Conservation (phyloP, 2,329 filamentous ascomycete genomes). For the Blastomyces gilchristii region DNA sequence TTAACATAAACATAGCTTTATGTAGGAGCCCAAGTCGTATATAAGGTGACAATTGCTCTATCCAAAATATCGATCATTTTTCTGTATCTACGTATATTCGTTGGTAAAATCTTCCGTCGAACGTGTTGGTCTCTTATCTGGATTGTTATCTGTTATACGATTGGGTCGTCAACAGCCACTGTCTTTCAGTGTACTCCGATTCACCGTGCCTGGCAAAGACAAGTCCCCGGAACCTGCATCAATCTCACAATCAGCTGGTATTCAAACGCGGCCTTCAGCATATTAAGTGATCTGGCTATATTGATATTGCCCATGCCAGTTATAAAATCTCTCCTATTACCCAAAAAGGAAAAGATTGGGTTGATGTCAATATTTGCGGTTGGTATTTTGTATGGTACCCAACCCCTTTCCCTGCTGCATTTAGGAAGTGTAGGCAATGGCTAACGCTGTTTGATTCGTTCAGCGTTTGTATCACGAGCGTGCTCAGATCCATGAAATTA, state of each 20-base stretch:
- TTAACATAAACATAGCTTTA: slow-evolving; percentile 34
- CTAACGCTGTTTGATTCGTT: background rate
- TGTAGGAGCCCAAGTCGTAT: slow-evolving; percentile 44
- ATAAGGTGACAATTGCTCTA: slow-evolving; percentile 46
- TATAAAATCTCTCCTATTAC: slow-evolving; percentile 23
- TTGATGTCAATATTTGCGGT: slow-evolving; percentile 34
- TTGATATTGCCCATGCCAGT: slow-evolving; percentile 26
- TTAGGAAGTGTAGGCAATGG: background rate
- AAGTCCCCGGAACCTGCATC: slow-evolving; percentile 37
- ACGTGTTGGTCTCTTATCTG: slow-evolving; percentile 35
- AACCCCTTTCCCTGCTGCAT: background rate
- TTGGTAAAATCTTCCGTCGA: slow-evolving; percentile 35
- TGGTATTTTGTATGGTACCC: slow-evolving; percentile 26
- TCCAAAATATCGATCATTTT: slow-evolving; percentile 46
- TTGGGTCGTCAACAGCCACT: slow-evolving; percentile 38
- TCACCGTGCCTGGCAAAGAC: slow-evolving; percentile 38
- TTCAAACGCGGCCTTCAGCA: slow-evolving; percentile 35
- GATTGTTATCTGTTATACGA: slow-evolving; percentile 39
- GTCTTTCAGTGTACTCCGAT: slow-evolving; percentile 45
- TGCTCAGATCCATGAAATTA: slow-evolving; percentile 28
- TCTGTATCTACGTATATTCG: slow-evolving; percentile 47
- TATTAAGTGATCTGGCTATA: slow-evolving; percentile 28
- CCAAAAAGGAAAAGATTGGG: slow-evolving; percentile 39
- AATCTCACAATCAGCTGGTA: slow-evolving; percentile 41
- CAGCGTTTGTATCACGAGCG: slow-evolving; percentile 24